Evolutionary conservation across 2,329 filamentous ascomycete species (phyloP), one percentile per base, ranked within the genome.

Genomic region (Phoma sp.): DNA sequence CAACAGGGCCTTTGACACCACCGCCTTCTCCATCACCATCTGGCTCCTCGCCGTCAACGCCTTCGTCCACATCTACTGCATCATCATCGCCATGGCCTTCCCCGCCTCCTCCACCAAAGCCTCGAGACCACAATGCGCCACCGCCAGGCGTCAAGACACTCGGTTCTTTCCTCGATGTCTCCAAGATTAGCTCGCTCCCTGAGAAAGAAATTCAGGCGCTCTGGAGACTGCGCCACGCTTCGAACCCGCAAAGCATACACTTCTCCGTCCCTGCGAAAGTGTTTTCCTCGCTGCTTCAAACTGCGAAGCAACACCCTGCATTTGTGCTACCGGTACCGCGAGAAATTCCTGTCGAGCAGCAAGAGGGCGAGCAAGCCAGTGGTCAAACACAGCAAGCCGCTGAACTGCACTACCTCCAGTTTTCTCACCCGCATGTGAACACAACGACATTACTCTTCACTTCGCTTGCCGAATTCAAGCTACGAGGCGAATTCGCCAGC

Each of bases 391-490:
- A 77, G 3, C 80, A 84, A 58, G 91, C 91, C 46, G 91, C 92
- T 41, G 95, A 98, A 76, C 92, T 99, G 40, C 95, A 99, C 77
- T 96, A 96, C 76, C 78, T 99, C 59, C 94, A 99, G 77, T 99
- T 96, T 92, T 90, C 90, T 0, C 97, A 96, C 76, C 93, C 96
- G 57, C 83, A 87, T 0, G 80, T 82, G 2, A 77, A 82, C 1
- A 82, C 80, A 1, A 77, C 78, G 0, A 84, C 78, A 29, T 78
- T 98, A 6, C 86, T 99, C 31, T 98, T 99, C 78, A 99, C 95
- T 0, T 90, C 95, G 70, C 83, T 99, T 29, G 94, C 91, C 15
- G 92, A 97, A 74, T 99, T 90, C 80, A 97, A 98, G 81, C 79
- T 91, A 54, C 84, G 94, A 46, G 93, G 93, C 46, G 91, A 96